Evolutionary conservation across 2,329 filamentous ascomycete species (phyloP), one percentile per base, ranked within the genome.

Genomic region (Monilinia aucupariae): DNA sequence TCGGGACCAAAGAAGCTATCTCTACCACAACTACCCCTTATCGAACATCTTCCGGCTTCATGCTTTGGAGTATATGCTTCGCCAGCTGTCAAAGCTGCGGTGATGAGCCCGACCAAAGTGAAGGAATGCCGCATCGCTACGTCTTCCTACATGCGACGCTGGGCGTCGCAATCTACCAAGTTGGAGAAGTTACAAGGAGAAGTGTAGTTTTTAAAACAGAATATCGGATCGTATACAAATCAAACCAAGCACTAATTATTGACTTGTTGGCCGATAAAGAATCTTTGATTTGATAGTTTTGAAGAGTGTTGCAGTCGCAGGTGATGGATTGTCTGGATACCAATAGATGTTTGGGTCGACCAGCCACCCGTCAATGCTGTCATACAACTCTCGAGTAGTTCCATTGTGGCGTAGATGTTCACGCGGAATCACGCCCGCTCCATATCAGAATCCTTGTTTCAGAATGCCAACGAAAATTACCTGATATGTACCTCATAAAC

Each of bases 1-100:
- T 96, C 85, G 64, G 91, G 89, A 62, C 92, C 91, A 72, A 97
- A 97, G 74, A 94, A 89, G 67, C 88, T 88, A 76, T 93, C 88
- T 76, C 92, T 92, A 54, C 94, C 94, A 74, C 94, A 99, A 67
- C 96, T 89, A 9, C 92, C 92, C 56, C 93, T 85, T 66, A 97
- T 91, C 0, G 93, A 91, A 76, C 93, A 97, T 68, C 93, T 84
- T 48, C 93, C 93, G 56, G 87, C 80, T 76, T 97, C 92, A 71
- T 97, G 93, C 68, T 86, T 90, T 1, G 73, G 68, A 22, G 78
- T 80, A 39, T 69, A 71, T 39, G 64, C 63, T 61, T 74, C 71
- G 22, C 66, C 67, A 10, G 67, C 66, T 62, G 64, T 68, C 4
- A 69, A 50, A 56, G 65, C 59, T 10, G 62, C 51, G 55, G 60